Evolutionary conservation across 108 stramenopile species (phyloP).

Genomic region (Fragilariopsis cylindrus): DNA sequence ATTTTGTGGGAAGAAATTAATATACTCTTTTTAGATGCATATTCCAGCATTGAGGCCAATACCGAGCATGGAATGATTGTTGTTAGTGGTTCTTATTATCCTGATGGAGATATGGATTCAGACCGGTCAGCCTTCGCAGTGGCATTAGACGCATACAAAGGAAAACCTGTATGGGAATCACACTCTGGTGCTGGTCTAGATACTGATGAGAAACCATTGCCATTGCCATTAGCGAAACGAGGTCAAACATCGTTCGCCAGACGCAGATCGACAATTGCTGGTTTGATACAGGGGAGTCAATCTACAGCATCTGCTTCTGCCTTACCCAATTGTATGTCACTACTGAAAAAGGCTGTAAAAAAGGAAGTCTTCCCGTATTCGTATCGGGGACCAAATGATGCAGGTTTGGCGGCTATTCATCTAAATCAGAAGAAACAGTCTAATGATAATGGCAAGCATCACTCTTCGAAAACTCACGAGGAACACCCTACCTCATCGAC

Average conservation of each 20-base stretch:
- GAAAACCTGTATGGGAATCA: slow-evolving; percentile 60
- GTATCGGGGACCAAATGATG: slow-evolving; percentile 45
- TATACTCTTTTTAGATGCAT: slow-evolving; percentile 40
- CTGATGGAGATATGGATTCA: slow-evolving; percentile 12
- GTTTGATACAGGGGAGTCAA: background rate
- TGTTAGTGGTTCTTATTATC: slow-evolving; percentile 34
- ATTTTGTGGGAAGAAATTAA: slow-evolving; percentile 37
- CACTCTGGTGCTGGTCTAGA: slow-evolving; percentile 20
- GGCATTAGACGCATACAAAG: slow-evolving; percentile 71
- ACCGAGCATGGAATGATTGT: slow-evolving; percentile 45
- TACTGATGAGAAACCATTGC: slow-evolving; percentile 17
- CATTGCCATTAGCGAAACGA: slow-evolving; percentile 23
- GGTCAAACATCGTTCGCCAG: slow-evolving; percentile 57
- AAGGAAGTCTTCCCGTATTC: slow-evolving; percentile 35
- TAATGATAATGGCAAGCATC: slow-evolving; percentile 32
- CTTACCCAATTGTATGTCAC: slow-evolving; percentile 34
- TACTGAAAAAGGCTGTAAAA: slow-evolving; percentile 27
- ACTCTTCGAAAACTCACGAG: slow-evolving; percentile 21
- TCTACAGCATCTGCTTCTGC: background rate
- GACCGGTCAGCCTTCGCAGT: slow-evolving; percentile 27
- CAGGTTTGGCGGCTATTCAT: slow-evolving; percentile 38
- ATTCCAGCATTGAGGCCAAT: slow-evolving; percentile 24
- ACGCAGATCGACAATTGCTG: slow-evolving; percentile 63
- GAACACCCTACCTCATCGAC: slow-evolving; percentile 16
- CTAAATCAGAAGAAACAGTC: slow-evolving; percentile 34